phyloP scores from a whole-genome alignment of 2,329 filamentous ascomycete species.

The Penicillium thymicola region DNA sequence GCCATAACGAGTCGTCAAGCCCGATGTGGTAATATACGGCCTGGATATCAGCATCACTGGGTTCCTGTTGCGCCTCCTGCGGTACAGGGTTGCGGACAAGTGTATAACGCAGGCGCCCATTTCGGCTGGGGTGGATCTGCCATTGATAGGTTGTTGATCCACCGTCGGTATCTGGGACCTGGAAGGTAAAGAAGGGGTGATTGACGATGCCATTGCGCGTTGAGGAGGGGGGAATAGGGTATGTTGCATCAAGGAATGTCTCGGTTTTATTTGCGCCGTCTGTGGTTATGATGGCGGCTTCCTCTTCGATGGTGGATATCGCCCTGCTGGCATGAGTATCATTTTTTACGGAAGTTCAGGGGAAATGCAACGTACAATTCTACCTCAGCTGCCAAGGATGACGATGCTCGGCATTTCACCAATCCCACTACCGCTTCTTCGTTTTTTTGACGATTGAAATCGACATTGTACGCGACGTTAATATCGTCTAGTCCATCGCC shows the following conservation, averaged over 20 bases:
- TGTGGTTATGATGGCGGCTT: not conserved
- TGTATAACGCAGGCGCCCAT: not conserved
- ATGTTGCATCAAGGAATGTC: not conserved
- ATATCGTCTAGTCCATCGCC: not conserved
- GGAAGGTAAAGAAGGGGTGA: not conserved
- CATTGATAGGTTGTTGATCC: not conserved
- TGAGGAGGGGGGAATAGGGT: not conserved
- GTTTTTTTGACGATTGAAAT: not conserved
- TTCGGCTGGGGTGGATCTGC: not conserved
- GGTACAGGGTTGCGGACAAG: not conserved
- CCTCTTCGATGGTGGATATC: not conserved
- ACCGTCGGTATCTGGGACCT: not conserved
- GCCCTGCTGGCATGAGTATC: not conserved
- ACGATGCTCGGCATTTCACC: not conserved
- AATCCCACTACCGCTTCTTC: not conserved
- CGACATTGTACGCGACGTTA: not conserved
- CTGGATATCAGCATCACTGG: not conserved
- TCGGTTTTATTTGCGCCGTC: not conserved
- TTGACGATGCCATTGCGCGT: not conserved
- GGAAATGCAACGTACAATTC: not conserved
- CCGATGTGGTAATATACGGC: not conserved
- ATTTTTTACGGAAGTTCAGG: too few species aligned
- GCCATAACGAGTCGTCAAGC: not conserved
- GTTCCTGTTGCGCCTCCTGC: not conserved
- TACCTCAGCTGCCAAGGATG: not conserved